Evolutionary conservation across 148 eudicot genomes (phyloP).

Genomic region (Polygonum maritimum): DNA sequence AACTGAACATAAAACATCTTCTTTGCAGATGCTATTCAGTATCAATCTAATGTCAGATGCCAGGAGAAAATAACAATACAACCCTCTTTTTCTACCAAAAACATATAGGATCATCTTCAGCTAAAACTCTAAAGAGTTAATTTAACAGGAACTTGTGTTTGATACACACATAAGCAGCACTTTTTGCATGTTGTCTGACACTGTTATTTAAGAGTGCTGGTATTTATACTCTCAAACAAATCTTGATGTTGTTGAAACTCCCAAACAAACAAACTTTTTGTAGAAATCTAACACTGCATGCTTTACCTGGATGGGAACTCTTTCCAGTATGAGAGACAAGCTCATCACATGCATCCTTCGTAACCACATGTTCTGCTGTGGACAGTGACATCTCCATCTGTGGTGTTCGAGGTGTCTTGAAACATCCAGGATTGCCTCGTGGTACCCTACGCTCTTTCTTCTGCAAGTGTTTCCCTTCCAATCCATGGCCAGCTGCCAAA

Average conservation of each 20-base stretch:
- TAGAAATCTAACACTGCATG: not conserved
- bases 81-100: not conserved
- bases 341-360: constrained; percentile 29
- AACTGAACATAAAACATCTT: not conserved
- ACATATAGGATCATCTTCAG: not conserved
- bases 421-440: constrained; percentile 37
- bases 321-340: constrained; percentile 28
- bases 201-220: not conserved
- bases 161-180: not conserved
- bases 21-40: not conserved
- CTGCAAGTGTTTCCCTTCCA: constrained; percentile 44
- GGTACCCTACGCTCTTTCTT: constrained; percentile 40
- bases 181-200: not conserved
- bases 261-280: not conserved
- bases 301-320: constrained; percentile 39
- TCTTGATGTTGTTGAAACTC: not conserved
- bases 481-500: constrained; percentile 20
- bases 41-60: not conserved
- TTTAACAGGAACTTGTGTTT: not conserved
- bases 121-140: not conserved
- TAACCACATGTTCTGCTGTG: constrained; percentile 35
- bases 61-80: not conserved
- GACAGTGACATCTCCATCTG: constrained; percentile 31
- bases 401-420: constrained; percentile 47
- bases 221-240: not conserved